These are phyloP conservation scores for Coniochaeta sp. DNA, from an alignment of 2,329 filamentous ascomycete genomes.

Conservation along the genomic window DNA sequence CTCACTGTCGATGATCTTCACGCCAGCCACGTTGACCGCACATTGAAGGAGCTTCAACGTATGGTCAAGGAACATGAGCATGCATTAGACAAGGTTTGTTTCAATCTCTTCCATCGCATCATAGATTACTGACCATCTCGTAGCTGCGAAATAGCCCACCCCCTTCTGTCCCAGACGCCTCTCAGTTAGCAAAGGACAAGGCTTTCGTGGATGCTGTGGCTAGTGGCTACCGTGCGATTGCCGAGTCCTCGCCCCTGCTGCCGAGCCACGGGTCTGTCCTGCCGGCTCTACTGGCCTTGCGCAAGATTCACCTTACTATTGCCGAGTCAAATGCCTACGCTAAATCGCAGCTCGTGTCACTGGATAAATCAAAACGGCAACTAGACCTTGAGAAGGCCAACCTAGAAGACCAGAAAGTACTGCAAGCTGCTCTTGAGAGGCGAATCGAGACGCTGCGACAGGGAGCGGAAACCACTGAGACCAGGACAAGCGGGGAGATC, in stretches of 20 bases:
- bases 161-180: slow-evolving; percentile 8
- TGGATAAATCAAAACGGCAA: slow-evolving; percentile 34
- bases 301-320: slow-evolving; percentile 57
- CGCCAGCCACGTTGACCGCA: slow-evolving; percentile 53
- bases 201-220: slow-evolving; percentile 45
- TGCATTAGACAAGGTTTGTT: slow-evolving; percentile 15
- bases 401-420: slow-evolving; percentile 46
- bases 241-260: slow-evolving; percentile 54
- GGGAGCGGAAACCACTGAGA: slow-evolving; percentile 48
- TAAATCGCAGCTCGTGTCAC: slow-evolving; percentile 29
- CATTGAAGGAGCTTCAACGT: slow-evolving; percentile 57
- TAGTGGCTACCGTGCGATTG: slow-evolving; percentile 57
- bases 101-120: background rate
- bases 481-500: slow-evolving; percentile 53
- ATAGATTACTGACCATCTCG: slow-evolving; percentile 2
- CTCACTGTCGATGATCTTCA: slow-evolving; percentile 31
- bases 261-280: slow-evolving; percentile 61
- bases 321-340: slow-evolving; percentile 57
- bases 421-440: slow-evolving; percentile 43
- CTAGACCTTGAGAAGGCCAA: slow-evolving; percentile 43
- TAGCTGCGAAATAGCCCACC: slow-evolving; percentile 13
- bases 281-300: slow-evolving; percentile 63
- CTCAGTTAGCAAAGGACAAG: slow-evolving; percentile 14
- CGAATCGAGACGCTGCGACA: slow-evolving; percentile 53
- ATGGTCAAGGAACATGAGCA: slow-evolving; percentile 40